Evolutionary conservation across 352 stramenopile genomes (phyloP).

Genomic region (Phytophthora megakarya): DNA sequence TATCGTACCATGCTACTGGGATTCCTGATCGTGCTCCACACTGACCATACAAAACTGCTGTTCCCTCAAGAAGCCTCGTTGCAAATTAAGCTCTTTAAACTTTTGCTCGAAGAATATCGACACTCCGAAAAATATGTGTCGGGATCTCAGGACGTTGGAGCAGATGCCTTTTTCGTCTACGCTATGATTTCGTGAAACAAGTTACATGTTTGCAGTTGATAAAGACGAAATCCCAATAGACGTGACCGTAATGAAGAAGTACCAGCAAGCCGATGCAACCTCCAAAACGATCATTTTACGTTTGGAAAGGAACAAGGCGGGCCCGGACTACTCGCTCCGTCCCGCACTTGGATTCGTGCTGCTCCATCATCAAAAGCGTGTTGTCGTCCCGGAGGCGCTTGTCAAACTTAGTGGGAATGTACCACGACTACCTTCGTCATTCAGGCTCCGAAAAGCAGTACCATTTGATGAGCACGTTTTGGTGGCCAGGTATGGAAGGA

Average conservation of each 20-base stretch:
- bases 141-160: conserved; percentile 6
- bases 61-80: conserved; percentile 3
- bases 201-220: neutral
- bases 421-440: conserved; percentile 18
- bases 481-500: conserved; percentile 6
- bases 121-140: neutral
- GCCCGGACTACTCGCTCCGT: conserved; percentile 8
- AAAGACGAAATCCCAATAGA: conserved; percentile 13
- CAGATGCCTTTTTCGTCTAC: conserved; percentile 11
- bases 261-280: conserved; percentile 2
- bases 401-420: neutral
- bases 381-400: conserved; percentile 14
- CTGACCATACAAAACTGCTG: conserved; percentile 7
- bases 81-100: neutral
- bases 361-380: conserved; percentile 9
- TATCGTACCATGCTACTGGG: conserved; percentile 16
- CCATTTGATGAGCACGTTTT: conserved; percentile 5
- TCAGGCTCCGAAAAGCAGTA: conserved; percentile 9
- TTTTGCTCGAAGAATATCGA: conserved; percentile 7
- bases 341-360: neutral
- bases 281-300: neutral
- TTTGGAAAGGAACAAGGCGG: neutral
- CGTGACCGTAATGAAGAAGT: conserved; percentile 3
- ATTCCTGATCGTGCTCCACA: conserved; percentile 6
- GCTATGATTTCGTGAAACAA: conserved; percentile 7